A percentile compares a stretch with the other conserved stretches of the same genome.
These are phyloP conservation scores for Aspergillus sp. DNA, from an alignment of 2,329 filamentous ascomycete species.

Conservation along the genomic window DNA sequence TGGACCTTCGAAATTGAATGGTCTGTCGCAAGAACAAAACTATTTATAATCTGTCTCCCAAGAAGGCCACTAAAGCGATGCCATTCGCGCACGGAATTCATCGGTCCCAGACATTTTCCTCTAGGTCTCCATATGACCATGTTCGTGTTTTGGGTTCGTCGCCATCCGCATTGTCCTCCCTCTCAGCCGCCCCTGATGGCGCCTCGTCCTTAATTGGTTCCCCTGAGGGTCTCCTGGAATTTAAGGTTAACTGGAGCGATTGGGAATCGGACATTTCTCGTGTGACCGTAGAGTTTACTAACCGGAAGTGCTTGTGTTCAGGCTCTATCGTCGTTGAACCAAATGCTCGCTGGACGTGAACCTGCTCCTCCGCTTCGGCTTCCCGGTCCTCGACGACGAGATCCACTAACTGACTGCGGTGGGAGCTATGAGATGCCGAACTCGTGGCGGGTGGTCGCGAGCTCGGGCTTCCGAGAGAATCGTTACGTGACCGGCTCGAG, in stretches of 20 bases:
- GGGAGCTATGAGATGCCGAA: conserved; percentile 55
- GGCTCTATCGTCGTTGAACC: conserved; percentile 60
- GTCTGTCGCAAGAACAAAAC: background rate
- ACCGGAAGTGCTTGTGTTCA: conserved; percentile 33
- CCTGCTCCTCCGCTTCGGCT: conserved; percentile 62
- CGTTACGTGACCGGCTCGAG: conserved; percentile 34
- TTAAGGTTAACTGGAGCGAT: conserved; percentile 18
- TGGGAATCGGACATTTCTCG: background rate
- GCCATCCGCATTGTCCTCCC: conserved; percentile 5
- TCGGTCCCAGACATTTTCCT: conserved; percentile 38
- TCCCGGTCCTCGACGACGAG: conserved; percentile 64
- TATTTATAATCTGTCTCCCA: background rate
- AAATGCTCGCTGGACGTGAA: conserved; percentile 62
- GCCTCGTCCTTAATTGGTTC: conserved; percentile 27
- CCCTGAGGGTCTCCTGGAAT: conserved; percentile 31
- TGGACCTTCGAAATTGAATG: background rate
- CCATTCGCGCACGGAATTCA: conserved; percentile 14
- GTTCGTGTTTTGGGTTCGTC: conserved; percentile 16
- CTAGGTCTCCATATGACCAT: conserved; percentile 33
- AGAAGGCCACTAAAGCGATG: background rate
- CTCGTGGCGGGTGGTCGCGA: conserved; percentile 31
- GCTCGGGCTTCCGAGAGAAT: conserved; percentile 22
- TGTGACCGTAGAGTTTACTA: conserved; percentile 17
- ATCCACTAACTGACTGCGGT: conserved; percentile 64
- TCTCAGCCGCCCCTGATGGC: conserved; percentile 2